phyloP scores from a whole-genome alignment of 2,329 filamentous ascomycete species.

The Thermoascus crustaceus region DNA sequence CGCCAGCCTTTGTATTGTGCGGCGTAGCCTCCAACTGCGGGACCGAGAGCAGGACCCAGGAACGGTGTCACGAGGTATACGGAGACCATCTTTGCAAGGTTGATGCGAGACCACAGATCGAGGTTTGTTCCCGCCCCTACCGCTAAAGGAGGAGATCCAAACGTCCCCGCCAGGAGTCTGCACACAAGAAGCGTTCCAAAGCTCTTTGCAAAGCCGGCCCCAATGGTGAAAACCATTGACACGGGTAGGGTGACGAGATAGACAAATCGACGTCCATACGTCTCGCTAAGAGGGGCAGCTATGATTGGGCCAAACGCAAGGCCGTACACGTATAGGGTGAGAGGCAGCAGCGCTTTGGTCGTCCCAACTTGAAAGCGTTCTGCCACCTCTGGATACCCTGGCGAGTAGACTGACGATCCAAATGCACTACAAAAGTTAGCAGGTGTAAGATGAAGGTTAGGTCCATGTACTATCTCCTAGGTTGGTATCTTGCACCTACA shows the following conservation, averaged over 20 bases:
- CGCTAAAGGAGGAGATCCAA: constrained; percentile 34
- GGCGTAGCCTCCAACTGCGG: constrained; percentile 53
- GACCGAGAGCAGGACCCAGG: constrained; percentile 50
- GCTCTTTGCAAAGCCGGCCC: constrained; percentile 46
- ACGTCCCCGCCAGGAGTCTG: constrained; percentile 68
- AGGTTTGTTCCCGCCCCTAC: constrained; percentile 12
- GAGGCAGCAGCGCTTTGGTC: constrained; percentile 45
- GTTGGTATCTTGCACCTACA: neutral
- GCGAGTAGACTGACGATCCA: constrained; percentile 27
- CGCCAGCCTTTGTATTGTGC: constrained; percentile 57
- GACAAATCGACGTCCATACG: constrained; percentile 61
- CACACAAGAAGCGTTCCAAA: constrained; percentile 62
- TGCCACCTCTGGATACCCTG: constrained; percentile 49
- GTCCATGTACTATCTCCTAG: neutral
- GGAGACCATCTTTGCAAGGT: neutral
- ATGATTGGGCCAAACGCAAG: constrained; percentile 65
- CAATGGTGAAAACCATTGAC: constrained; percentile 46
- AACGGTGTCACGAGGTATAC: constrained; percentile 39
- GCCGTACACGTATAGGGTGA: constrained; percentile 63
- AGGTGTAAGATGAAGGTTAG: no score
- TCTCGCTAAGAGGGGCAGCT: constrained; percentile 66
- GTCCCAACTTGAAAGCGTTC: constrained; percentile 21
- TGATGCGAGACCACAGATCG: constrained; percentile 7
- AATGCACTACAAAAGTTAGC: constrained; percentile 5
- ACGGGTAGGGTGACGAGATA: constrained; percentile 59